Evolutionary conservation across 768 basidiomycete species (phyloP), one percentile per base, ranked within the genome.

Genomic region (Tylopilus felleus): DNA sequence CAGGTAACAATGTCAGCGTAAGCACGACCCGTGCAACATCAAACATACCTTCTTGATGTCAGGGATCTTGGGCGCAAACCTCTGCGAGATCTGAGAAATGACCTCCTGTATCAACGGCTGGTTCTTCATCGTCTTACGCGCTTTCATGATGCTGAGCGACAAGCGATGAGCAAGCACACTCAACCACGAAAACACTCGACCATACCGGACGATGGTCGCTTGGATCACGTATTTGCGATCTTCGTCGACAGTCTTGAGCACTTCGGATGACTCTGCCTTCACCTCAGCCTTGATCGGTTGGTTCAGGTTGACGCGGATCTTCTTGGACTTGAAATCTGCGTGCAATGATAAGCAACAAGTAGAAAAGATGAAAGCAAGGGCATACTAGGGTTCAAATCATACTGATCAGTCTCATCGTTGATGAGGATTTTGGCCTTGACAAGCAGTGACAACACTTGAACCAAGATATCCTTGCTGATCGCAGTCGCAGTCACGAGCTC

Each of bases 161-260:
- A 12, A 17, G 21, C 22, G 17, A 49, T 41, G 13, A 41, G 10
- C 31, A 46, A n/a, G 6, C 51, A 16, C 6, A 22, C 14, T 2
- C 23, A 23, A 27, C 27, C 16, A 29, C n/a, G n/a, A 45, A 22
- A 19, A 28, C 6, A 40, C 38, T 13, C 23, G 7, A 0, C 8
- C 59, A 2, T 55, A 80, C 79, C 93, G 85, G 47, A 96, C 93
- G 61, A 96, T 93, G 39, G 90, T 93, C 10, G 93, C 92, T 69
- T 98, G 95, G 51, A 97, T 93, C 55, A 94, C 85, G 63, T 95
- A 90, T 80, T 97, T 97, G 55, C 96, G 85, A 66, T 98, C 97
- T 73, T 98, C 95, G 60, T 97, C 96, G 6, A 98, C 94, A 7
- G 85, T 90, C 79, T 93, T 94, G 65, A 97, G 74, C 9, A 97